Percentiles rank a stretch among this genome's conserved stretches.
phyloP scores from a whole-genome alignment of 2,329 filamentous ascomycete genomes.

The Thielaviopsis cerberus region DNA sequence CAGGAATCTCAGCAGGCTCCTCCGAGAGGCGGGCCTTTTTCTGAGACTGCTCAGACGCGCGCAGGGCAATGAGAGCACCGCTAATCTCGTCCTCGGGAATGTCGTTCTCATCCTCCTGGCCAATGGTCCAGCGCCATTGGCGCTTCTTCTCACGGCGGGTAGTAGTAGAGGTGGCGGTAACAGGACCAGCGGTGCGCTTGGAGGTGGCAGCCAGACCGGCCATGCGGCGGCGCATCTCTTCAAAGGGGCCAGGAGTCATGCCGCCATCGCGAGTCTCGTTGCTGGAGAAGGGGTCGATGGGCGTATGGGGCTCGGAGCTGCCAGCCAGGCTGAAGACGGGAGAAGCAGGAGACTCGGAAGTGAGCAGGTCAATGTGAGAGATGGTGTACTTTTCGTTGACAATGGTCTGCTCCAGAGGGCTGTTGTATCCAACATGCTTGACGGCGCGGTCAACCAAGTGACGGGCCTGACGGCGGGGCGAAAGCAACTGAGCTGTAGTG shows the following conservation, averaged over 20 bases:
- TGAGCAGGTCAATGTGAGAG: conserved; percentile 44
- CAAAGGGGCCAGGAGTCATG: conserved; percentile 43
- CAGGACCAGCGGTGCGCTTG: conserved; percentile 21
- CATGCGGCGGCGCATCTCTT: conserved; percentile 42
- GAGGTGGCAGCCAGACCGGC: conserved; percentile 29
- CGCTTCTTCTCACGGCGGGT: conserved; percentile 37
- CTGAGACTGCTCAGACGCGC: conserved; percentile 17
- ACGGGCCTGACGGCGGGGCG: conserved; percentile 34
- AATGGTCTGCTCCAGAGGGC: conserved; percentile 44
- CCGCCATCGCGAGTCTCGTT: conserved; percentile 41
- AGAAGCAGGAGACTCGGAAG: conserved; percentile 28
- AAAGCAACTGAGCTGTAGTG: conserved; percentile 28
- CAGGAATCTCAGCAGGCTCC: neutral
- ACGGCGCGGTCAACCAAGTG: conserved; percentile 35
- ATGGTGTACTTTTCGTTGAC: conserved; percentile 42
- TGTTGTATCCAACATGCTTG: conserved; percentile 42
- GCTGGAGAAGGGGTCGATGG: conserved; percentile 32
- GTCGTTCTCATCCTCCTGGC: conserved; percentile 24
- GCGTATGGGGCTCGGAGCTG: conserved; percentile 20
- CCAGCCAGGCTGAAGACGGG: neutral
- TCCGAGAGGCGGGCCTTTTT: conserved; percentile 9
- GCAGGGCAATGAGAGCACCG: conserved; percentile 24
- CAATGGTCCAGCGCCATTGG: conserved; percentile 49
- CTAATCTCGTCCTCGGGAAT: conserved; percentile 22
- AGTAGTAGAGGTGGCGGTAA: neutral